Conservation (phyloP, 768 basidiomycete genomes). For the Trametes cinnabarina region DNA sequence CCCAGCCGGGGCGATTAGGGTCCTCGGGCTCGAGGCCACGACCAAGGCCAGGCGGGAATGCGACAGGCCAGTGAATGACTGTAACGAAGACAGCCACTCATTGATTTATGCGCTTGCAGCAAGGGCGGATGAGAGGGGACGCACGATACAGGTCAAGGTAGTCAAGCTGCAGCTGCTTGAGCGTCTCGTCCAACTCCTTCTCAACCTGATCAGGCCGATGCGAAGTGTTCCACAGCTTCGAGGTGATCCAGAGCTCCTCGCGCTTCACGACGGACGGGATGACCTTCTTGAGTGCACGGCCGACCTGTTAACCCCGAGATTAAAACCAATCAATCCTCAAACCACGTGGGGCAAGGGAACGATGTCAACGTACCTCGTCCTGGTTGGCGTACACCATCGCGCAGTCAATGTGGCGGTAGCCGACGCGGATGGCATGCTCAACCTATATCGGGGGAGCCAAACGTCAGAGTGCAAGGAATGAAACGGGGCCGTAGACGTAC, state of each 20-base stretch:
- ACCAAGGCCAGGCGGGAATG: slow-evolving; percentile 53
- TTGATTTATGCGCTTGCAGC: neutral
- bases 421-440: slow-evolving; percentile 68
- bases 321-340: neutral
- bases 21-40: slow-evolving; percentile 54
- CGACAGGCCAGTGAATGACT: slow-evolving; percentile 82
- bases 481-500: slow-evolving; percentile 37
- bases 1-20: slow-evolving; percentile 42
- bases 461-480: neutral
- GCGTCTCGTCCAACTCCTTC: slow-evolving; percentile 73
- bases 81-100: neutral
- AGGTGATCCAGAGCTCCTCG: slow-evolving; percentile 78
- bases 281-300: slow-evolving; percentile 71
- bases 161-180: slow-evolving; percentile 65
- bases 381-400: slow-evolving; percentile 82
- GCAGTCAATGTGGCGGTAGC: slow-evolving; percentile 84
- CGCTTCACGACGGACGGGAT: slow-evolving; percentile 76
- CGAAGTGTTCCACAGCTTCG: slow-evolving; percentile 79
- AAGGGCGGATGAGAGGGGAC: slow-evolving; percentile 23
- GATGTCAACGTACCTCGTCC: slow-evolving; percentile 44
- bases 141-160: slow-evolving; percentile 82
- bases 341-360: neutral
- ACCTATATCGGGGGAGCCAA: slow-evolving; percentile 46
- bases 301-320: slow-evolving; percentile 40
- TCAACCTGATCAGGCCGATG: slow-evolving; percentile 68